Percentiles rank a stretch among this genome's conserved stretches.
phyloP scores from a whole-genome alignment of 192 early-diverging fungal genomes.

The Entomortierella chlamydospora region DNA sequence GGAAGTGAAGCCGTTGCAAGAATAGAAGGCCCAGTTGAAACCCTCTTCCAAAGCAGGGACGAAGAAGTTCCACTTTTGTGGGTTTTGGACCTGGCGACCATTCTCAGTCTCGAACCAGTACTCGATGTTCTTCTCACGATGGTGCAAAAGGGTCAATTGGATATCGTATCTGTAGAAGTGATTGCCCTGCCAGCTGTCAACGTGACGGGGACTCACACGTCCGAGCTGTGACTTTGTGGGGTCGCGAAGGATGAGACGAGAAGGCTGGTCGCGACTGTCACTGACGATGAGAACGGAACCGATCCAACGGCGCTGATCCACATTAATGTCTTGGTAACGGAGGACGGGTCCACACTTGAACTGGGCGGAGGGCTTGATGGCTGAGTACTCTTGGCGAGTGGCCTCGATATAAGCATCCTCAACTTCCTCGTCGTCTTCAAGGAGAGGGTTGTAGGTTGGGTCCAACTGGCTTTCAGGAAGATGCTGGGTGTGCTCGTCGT shows the following conservation, averaged over 20 bases:
- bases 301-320: slow-evolving; percentile 60
- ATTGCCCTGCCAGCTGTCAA: slow-evolving; percentile 50
- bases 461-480: slow-evolving; percentile 5
- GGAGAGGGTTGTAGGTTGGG: slow-evolving; percentile 21
- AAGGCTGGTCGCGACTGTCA: slow-evolving; percentile 12
- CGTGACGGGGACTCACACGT: slow-evolving; percentile 13
- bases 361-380: slow-evolving; percentile 45
- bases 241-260: slow-evolving; percentile 41
- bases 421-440: slow-evolving; percentile 45
- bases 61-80: slow-evolving; percentile 59
- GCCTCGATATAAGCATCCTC: slow-evolving; percentile 52
- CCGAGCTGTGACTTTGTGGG: slow-evolving; percentile 47
- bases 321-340: slow-evolving; percentile 65
- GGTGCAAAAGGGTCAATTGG: slow-evolving; percentile 38
- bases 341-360: slow-evolving; percentile 64
- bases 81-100: slow-evolving; percentile 19
- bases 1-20: slow-evolving; percentile 80
- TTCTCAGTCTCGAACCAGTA: slow-evolving; percentile 56
- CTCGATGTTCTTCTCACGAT: slow-evolving; percentile 49
- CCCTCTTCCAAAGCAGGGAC: slow-evolving; percentile 58
- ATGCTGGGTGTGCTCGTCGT: slow-evolving; percentile 23
- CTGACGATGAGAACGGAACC: slow-evolving; percentile 67
- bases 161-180: slow-evolving; percentile 53
- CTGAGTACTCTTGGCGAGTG: slow-evolving; percentile 39
- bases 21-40: slow-evolving; percentile 77